These are phyloP conservation scores for Peronospora belbahrii DNA, from an alignment of 352 stramenopile species.

Conservation along the genomic window DNA sequence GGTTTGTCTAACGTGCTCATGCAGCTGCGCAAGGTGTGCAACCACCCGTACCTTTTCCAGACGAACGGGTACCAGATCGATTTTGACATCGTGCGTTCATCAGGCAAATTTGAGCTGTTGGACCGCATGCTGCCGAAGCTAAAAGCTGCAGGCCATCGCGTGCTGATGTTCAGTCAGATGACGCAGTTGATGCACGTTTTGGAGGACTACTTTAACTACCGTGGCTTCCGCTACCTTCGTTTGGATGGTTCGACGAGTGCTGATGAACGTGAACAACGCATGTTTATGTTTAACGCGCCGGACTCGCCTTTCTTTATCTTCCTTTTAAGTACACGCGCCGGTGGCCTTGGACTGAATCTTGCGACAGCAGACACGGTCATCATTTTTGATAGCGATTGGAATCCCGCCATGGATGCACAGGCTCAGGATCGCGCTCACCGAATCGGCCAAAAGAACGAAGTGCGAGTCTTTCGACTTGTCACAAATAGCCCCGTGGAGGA, in stretches of 20 bases:
- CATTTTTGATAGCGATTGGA: constrained; percentile 99
- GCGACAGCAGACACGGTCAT: constrained; percentile 98
- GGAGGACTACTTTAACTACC: constrained; percentile 87
- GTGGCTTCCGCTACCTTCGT: constrained; percentile 90
- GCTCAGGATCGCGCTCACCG: constrained; percentile 88
- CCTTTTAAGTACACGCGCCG: constrained; percentile 94
- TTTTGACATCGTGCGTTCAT: constrained; percentile 80
- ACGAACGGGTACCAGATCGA: constrained; percentile 79
- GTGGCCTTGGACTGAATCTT: constrained; percentile 97
- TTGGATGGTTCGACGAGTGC: constrained; percentile 95
- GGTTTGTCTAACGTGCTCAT: constrained; percentile 84
- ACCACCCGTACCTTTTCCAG: constrained; percentile 86
- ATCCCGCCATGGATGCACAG: constrained; percentile 94
- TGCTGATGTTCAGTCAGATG: constrained; percentile 90
- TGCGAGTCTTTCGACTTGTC: constrained; percentile 80
- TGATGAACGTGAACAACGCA: constrained; percentile 94
- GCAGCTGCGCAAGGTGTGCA: constrained; percentile 86
- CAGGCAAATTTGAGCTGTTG: constrained; percentile 93
- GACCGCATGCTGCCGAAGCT: constrained; percentile 96
- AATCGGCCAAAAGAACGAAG: constrained; percentile 89
- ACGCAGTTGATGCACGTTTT: constrained; percentile 87
- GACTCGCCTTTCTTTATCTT: constrained; percentile 93
- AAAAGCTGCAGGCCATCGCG: constrained; percentile 86
- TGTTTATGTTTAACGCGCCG: constrained; percentile 96
- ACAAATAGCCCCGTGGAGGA: constrained; percentile 85